Evolutionary conservation across 169 alveolate species (phyloP).

Genomic region (Cryptosporidium ubiquitum): DNA sequence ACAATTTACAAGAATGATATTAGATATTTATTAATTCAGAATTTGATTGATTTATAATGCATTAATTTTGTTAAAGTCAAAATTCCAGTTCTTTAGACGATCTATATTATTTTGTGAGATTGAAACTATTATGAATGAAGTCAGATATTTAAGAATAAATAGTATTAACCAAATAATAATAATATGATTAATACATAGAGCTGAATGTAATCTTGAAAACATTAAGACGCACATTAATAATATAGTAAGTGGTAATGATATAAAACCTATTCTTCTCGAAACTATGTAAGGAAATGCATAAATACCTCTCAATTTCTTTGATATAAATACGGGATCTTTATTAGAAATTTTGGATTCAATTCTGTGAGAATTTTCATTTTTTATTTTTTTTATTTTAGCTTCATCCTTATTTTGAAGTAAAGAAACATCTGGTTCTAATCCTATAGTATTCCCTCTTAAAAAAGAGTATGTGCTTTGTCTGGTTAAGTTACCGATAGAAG

Average conservation of each 20-base stretch:
- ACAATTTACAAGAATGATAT: constrained; percentile 27
- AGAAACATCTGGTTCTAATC: constrained; percentile 63
- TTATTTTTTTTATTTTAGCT: constrained; percentile 4
- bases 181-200: constrained; percentile 30
- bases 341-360: not conserved
- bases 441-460: constrained; percentile 45
- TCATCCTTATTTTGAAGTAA: constrained; percentile 37
- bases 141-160: constrained; percentile 28
- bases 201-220: constrained; percentile 50
- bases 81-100: constrained; percentile 44
- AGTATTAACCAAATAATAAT: constrained; percentile 59
- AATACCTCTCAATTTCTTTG: constrained; percentile 43
- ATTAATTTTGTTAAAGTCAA: constrained; percentile 60
- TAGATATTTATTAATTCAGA: constrained; percentile 12
- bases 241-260: constrained; percentile 56
- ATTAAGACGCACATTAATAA: constrained; percentile 52
- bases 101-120: constrained; percentile 54
- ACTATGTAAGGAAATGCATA: constrained; percentile 71
- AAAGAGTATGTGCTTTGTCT: constrained; percentile 30
- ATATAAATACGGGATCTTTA: constrained; percentile 22
- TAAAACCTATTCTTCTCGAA: constrained; percentile 68
- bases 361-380: not conserved
- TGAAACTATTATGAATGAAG: constrained; percentile 52
- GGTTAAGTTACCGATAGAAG: not conserved
- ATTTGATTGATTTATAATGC: constrained; percentile 52